phyloP scores from a whole-genome alignment of 1,139 yeast genomes.

The Schwanniomyces etchellsii region DNA sequence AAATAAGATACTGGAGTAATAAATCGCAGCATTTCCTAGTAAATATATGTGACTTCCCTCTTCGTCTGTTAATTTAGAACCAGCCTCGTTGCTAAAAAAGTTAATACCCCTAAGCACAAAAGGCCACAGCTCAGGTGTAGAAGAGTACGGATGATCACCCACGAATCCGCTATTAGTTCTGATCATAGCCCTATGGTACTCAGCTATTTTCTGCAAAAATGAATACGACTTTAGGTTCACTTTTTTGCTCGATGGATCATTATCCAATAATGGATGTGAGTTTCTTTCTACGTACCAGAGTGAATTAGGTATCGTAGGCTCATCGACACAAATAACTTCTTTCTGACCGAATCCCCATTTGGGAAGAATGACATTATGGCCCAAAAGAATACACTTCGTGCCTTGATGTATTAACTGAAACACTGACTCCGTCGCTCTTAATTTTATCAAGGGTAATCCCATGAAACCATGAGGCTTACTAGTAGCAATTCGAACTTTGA shows the following conservation, averaged over 20 bases:
- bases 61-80: constrained; percentile 14
- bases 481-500: constrained; percentile 36
- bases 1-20: constrained; percentile 19
- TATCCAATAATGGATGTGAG: constrained; percentile 42
- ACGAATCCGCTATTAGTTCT: constrained; percentile 22
- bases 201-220: constrained; percentile 25
- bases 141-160: constrained; percentile 22
- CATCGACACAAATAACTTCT: constrained; percentile 70
- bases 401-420: constrained; percentile 59
- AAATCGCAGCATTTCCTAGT: constrained; percentile 32
- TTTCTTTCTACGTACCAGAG: constrained; percentile 63
- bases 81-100: constrained; percentile 20
- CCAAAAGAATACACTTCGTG: constrained; percentile 53
- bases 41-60: constrained; percentile 27
- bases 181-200: constrained; percentile 32
- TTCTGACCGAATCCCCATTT: constrained; percentile 66
- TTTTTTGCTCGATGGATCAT: constrained; percentile 16
- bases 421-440: constrained; percentile 49
- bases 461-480: constrained; percentile 21
- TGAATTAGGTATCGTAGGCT: constrained; percentile 54
- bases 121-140: constrained; percentile 38
- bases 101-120: constrained; percentile 28
- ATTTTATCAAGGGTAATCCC: constrained; percentile 31
- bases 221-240: constrained; percentile 19
- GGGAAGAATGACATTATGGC: constrained; percentile 61